Evolutionary conservation across 2,329 filamentous ascomycete species (phyloP), one percentile per base, ranked within the genome.

Genomic region (Trichoderma hamatum): DNA sequence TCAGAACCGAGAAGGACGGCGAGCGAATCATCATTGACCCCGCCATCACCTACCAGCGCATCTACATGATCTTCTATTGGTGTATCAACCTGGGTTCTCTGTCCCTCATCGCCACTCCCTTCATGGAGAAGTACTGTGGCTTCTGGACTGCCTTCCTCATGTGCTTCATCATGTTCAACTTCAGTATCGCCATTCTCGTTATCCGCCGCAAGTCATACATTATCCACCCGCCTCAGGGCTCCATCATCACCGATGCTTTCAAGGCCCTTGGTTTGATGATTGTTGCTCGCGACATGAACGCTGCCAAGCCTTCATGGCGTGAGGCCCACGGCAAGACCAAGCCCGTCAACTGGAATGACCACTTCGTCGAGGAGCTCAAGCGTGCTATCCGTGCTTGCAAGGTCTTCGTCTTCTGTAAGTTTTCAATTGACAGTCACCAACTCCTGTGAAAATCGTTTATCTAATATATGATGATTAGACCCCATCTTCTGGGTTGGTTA

Each of bases 41-140:
- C 0, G 83, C 85, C 49, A 82, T 91, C 67, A 92, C 90, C 1
- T 85, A 89, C 71, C 87, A 90, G 74, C 84, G 88, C 59, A 88
- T 92, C 71, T 92, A 91, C 82, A 91, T 89, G 88, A 86, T 92
- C 75, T 92, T 92, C 81, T 92, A 92, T 79, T 84, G 85, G 77
- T 90, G 88, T 79, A 92, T 93, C 76, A 93, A 93, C 78, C 73
- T 93, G 19, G 91, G 90, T n/a, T 87, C 89, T 1, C 82, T 94
- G 7, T 91, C 87, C 0, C 82, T 87, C 66, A 84, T 93, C 72
- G 88, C 86, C 7, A 92, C 89, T 0, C 88, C 88, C 1, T 89
- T 88, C 75, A 85, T 92, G 81, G 91, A 94, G 77, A 81, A 85
- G 69, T 84, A 89, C 73, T 78, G 89, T 69, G 89, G 88, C 4